Conservation (phyloP, 164 flowering plant species). For the Stephania cephalantha region DNA sequence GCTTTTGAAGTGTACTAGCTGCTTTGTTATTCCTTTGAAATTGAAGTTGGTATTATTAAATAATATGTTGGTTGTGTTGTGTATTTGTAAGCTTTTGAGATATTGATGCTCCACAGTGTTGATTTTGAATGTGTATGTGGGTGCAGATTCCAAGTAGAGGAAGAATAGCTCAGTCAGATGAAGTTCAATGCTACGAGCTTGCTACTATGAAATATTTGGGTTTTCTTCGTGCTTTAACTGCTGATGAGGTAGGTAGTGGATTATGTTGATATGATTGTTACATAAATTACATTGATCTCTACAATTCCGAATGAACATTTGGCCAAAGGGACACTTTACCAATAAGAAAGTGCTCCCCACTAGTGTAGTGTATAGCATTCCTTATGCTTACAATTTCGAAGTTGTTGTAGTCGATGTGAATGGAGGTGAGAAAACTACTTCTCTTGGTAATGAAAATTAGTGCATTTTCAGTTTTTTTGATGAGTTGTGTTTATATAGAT, state of each 20-base stretch:
- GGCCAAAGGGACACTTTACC: neutral
- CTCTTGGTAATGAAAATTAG: no score
- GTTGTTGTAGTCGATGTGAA: no score
- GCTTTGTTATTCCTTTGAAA: neutral
- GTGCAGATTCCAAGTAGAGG: constrained; percentile 83
- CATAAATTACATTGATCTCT: neutral
- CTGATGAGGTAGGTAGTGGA: constrained; percentile 56
- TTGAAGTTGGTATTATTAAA: neutral
- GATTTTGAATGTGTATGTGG: constrained; percentile 8
- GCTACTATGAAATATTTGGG: constrained; percentile 99
- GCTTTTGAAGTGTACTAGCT: neutral
- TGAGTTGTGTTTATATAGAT: no score
- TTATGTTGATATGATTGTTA: neutral
- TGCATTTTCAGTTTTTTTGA: no score
- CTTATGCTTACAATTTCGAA: neutral
- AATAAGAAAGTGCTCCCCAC: neutral
- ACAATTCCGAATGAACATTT: neutral
- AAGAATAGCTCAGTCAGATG: constrained; percentile 55
- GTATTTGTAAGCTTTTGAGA: neutral
- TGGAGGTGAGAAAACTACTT: no score
- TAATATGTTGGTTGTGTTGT: neutral
- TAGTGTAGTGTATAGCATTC: neutral
- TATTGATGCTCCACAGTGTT: neutral
- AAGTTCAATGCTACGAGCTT: constrained; percentile 94
- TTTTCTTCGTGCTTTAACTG: constrained; percentile 59